A percentile compares a stretch with the other conserved stretches of the same genome.
Evolutionary conservation across 1,284 basidiomycete genomes (phyloP).

Genomic region (Fomitopsis palustris): DNA sequence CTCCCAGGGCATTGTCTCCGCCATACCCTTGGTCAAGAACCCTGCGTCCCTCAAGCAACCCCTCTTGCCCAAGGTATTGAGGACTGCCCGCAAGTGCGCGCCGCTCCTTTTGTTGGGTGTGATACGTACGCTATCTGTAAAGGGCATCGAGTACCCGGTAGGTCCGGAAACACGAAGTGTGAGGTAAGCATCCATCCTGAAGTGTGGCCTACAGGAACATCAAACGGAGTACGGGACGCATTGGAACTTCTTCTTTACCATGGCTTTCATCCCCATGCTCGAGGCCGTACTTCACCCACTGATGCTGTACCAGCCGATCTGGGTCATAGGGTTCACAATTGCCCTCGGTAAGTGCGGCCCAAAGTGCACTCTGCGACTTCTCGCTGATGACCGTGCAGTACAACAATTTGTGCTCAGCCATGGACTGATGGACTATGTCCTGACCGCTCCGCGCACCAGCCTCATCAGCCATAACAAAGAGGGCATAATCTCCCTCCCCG

Average conservation of each 20-base stretch:
- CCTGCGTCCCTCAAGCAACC: slow-evolving; percentile 49
- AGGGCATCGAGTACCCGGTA: slow-evolving; percentile 92
- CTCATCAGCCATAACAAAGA: slow-evolving; percentile 89
- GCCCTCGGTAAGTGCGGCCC: slow-evolving; percentile 49
- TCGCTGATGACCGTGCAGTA: slow-evolving; percentile 35
- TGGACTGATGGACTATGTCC: slow-evolving; percentile 60
- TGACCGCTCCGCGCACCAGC: slow-evolving; percentile 57
- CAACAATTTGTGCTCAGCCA: slow-evolving; percentile 65
- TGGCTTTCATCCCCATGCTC: slow-evolving; percentile 77
- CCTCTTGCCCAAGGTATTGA: slow-evolving; percentile 46
- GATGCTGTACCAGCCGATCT: slow-evolving; percentile 54
- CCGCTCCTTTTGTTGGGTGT: slow-evolving; percentile 78
- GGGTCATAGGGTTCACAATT: slow-evolving; percentile 62
- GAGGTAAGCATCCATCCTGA: not conserved
- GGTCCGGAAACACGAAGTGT: slow-evolving; percentile 16
- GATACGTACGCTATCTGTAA: slow-evolving; percentile 82
- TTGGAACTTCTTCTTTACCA: slow-evolving; percentile 99
- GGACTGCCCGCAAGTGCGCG: slow-evolving; percentile 51
- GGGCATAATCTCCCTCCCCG: slow-evolving; percentile 79
- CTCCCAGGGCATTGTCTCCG: slow-evolving; percentile 88
- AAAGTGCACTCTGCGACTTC: not conserved
- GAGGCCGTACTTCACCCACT: slow-evolving; percentile 71
- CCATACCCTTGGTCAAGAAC: slow-evolving; percentile 70
- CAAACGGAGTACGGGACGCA: slow-evolving; percentile 94
- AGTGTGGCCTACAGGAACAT: slow-evolving; percentile 75